Evolutionary conservation across 2,329 filamentous ascomycete species (phyloP).

Genomic region (Neonectria neomacrospora): DNA sequence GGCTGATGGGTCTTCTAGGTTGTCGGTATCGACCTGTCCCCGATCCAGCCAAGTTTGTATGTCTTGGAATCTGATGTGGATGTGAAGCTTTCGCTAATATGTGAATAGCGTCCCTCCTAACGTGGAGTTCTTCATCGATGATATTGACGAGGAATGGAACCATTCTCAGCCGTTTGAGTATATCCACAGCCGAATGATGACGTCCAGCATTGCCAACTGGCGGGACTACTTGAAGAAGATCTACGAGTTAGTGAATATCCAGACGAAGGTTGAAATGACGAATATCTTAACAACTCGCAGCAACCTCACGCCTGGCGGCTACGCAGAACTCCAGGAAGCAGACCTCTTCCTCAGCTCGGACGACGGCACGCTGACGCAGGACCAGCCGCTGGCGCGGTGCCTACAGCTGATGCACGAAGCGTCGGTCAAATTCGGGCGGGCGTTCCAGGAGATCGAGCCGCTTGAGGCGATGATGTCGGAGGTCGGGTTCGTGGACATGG

Average conservation of each 20-base stretch:
- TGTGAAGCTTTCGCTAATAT: background rate
- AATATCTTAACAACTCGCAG: constrained; percentile 10
- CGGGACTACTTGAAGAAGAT: constrained; percentile 16
- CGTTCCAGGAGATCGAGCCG: constrained; percentile 30
- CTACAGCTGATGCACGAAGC: constrained; percentile 35
- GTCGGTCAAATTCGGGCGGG: constrained; percentile 36
- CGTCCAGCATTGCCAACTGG: constrained; percentile 34
- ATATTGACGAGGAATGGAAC: constrained; percentile 36
- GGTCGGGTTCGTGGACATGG: constrained; percentile 36
- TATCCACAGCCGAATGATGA: constrained; percentile 38
- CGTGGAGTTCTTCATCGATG: constrained; percentile 35
- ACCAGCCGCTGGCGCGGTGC: constrained; percentile 37
- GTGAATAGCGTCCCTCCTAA: constrained; percentile 15
- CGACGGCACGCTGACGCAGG: constrained; percentile 29
- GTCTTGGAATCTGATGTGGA: background rate
- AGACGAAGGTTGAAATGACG: background rate
- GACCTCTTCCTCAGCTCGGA: constrained; percentile 32
- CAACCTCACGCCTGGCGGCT: constrained; percentile 29
- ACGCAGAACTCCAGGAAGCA: constrained; percentile 32
- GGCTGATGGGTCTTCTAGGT: constrained; percentile 5
- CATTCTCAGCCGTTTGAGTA: constrained; percentile 35
- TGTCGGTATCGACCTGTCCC: constrained; percentile 19
- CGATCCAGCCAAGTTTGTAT: constrained; percentile 21
- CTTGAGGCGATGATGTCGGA: constrained; percentile 29
- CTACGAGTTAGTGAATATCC: constrained; percentile 20